These are phyloP conservation scores for Populus pruinosa DNA, from an alignment of 345 rosid genomes.

Conservation along the genomic window DNA sequence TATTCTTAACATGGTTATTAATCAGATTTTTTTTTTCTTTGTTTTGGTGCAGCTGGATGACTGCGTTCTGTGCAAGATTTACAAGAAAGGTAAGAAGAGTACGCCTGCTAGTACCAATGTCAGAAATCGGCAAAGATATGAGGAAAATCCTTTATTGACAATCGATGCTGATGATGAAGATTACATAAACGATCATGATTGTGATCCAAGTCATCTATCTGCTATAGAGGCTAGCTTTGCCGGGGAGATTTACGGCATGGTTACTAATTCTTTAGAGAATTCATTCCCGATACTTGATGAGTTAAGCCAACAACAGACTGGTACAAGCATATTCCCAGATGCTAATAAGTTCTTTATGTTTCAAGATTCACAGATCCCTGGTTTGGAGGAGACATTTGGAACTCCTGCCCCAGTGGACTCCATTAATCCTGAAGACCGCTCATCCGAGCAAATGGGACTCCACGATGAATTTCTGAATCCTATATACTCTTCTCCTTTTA, in stretches of 20 bases:
- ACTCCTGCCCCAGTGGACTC: background rate
- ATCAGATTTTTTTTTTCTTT: background rate
- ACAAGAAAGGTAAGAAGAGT: constrained; percentile 6
- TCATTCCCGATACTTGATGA: background rate
- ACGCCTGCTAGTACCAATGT: background rate
- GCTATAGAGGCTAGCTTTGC: background rate
- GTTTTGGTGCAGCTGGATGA: constrained; percentile 28
- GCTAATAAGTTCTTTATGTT: background rate
- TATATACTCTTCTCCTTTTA: background rate
- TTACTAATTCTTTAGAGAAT: background rate
- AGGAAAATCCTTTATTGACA: background rate
- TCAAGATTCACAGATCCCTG: background rate
- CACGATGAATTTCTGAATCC: background rate
- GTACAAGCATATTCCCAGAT: background rate
- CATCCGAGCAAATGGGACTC: background rate
- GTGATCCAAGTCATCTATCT: background rate
- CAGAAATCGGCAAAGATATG: background rate
- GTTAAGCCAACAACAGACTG: background rate
- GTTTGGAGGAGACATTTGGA: background rate
- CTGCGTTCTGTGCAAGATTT: constrained; percentile 23
- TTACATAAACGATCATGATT: background rate
- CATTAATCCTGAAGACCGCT: background rate
- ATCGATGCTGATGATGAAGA: background rate
- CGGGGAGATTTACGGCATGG: background rate
- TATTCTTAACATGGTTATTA: background rate